A percentile compares a stretch with the other conserved stretches of the same genome.
These are phyloP conservation scores for Eutypella sp. DNA, from an alignment of 2,329 filamentous ascomycete species.

Conservation along the genomic window DNA sequence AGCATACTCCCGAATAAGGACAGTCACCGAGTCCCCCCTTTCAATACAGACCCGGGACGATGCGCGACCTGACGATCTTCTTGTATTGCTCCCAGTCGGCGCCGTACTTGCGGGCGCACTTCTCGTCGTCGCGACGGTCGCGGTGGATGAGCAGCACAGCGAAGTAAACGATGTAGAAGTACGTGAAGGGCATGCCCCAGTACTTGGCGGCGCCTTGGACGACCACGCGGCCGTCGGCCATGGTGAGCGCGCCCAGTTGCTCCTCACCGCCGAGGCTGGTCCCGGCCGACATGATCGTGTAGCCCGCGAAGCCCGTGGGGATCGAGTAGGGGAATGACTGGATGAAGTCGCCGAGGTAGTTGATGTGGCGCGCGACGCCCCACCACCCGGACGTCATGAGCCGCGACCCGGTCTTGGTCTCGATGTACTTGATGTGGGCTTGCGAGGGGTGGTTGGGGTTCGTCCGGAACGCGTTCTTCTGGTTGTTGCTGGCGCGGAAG, in stretches of 20 bases:
- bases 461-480: conserved; percentile 92
- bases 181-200: conserved; percentile 84
- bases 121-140: conserved; percentile 82
- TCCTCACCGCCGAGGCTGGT: conserved; percentile 42
- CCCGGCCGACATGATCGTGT: conserved; percentile 60
- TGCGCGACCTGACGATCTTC: conserved; percentile 72
- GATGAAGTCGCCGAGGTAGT: conserved; percentile 93
- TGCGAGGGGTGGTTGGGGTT: conserved; percentile 77
- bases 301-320: conserved; percentile 80
- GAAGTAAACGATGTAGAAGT: conserved; percentile 94
- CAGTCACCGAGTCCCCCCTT: not conserved
- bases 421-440: conserved; percentile 75
- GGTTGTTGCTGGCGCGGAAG: conserved; percentile 88
- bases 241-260: conserved; percentile 51
- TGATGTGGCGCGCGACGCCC: conserved; percentile 88
- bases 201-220: conserved; percentile 69
- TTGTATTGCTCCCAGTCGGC: conserved; percentile 89
- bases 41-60: conserved; percentile 81
- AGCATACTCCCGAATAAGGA: too few relatives aligned
- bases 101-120: conserved; percentile 87
- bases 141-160: conserved; percentile 80
- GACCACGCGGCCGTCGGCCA: conserved; percentile 58
- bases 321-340: conserved; percentile 89
- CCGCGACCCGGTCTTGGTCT: conserved; percentile 76
- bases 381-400: conserved; percentile 88